These are phyloP conservation scores for Hypomontagnella monticulosa DNA, from an alignment of 495 filamentous ascomycete genomes.

Conservation along the genomic window DNA sequence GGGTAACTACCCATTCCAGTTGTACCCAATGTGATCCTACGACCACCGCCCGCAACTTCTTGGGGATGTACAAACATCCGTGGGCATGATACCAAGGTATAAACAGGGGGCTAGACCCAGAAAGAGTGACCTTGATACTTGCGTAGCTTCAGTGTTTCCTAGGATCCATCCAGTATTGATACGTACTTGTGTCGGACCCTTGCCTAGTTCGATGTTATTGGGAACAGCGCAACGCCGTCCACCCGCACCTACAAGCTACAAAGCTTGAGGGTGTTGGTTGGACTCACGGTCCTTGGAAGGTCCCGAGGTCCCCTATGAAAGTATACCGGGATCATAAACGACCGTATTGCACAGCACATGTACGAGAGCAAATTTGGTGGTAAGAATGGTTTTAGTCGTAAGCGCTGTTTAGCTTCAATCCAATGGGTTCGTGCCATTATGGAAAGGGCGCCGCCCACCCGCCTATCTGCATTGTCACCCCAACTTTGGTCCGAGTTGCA, in stretches of 20 bases:
- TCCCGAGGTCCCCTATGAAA: neutral
- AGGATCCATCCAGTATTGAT: neutral
- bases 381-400: slow-evolving; percentile 14
- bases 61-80: slow-evolving; percentile 11
- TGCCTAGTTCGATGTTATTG: slow-evolving; percentile 26
- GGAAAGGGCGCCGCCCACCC: slow-evolving; percentile 7
- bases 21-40: slow-evolving; percentile 25
- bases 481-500: slow-evolving; percentile 11
- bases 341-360: neutral
- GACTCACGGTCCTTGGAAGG: neutral
- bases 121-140: neutral
- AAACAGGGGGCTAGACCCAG: slow-evolving; percentile 10
- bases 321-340: too few relatives aligned
- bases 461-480: slow-evolving; percentile 13
- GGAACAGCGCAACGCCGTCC: slow-evolving; percentile 9
- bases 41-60: neutral
- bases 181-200: slow-evolving; percentile 17
- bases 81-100: neutral
- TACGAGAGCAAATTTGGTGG: neutral
- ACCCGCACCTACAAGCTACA: slow-evolving; percentile 22
- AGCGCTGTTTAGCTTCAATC: slow-evolving; percentile 6
- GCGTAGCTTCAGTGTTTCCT: slow-evolving; percentile 14
- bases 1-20: neutral
- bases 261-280: slow-evolving; percentile 21
- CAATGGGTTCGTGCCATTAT: neutral